phyloP scores from a whole-genome alignment of 129 eudicot species.

The Tagetes patula region DNA sequence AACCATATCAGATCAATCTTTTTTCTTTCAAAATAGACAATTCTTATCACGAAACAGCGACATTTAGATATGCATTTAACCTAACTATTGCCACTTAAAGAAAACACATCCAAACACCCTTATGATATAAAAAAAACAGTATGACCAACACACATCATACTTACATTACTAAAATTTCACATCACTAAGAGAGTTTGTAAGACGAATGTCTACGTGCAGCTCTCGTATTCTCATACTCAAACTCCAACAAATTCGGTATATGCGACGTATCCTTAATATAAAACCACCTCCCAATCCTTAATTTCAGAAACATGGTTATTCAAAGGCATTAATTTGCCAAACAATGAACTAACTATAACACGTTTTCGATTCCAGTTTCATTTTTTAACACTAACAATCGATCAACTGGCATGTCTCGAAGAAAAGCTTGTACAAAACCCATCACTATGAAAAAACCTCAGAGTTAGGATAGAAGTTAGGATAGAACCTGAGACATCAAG shows the following conservation, averaged over 20 bases:
- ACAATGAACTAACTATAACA: too few relatives aligned
- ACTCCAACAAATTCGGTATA: constrained; percentile 71
- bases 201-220: constrained; percentile 65
- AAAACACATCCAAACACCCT: neutral
- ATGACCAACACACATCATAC: neutral
- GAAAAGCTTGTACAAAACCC: too few relatives aligned
- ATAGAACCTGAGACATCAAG: too few relatives aligned
- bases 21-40: neutral
- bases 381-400: too few relatives aligned
- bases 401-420: too few relatives aligned
- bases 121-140: constrained; percentile 3
- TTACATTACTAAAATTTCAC: neutral
- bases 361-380: too few relatives aligned
- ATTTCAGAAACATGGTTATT: too few relatives aligned
- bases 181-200: constrained; percentile 59
- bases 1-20: neutral
- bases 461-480: too few relatives aligned
- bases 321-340: too few relatives aligned
- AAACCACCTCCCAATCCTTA: constrained; percentile 52
- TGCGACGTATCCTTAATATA: constrained; percentile 88
- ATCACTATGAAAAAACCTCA: too few relatives aligned
- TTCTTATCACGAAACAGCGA: neutral
- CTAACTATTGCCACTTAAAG: neutral
- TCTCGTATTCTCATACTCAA: constrained; percentile 84
- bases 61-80: neutral